Conservation (phyloP, 1,139 yeast species). For the Pneumocystis jirovecii region DNA sequence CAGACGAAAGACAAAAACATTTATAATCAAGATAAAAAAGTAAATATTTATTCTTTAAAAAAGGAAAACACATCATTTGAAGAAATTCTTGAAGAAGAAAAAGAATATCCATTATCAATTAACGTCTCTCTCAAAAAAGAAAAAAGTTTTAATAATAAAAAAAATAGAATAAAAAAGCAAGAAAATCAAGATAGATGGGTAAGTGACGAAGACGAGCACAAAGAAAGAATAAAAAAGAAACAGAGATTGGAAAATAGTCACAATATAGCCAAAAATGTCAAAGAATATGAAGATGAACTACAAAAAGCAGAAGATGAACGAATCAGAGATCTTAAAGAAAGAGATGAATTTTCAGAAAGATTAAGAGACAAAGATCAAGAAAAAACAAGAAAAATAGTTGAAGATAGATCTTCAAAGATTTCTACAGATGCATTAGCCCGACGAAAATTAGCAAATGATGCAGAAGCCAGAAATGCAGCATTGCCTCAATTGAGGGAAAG, state of each 20-base stretch:
- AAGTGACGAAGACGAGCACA: constrained; percentile 10
- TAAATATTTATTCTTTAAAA: constrained; percentile 4
- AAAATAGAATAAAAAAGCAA: constrained; percentile 4
- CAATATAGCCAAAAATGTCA: constrained; percentile 1
- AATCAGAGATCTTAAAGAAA: constrained; percentile 18
- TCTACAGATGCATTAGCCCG: constrained; percentile 10
- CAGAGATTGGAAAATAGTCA: not conserved
- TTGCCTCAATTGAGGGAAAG: constrained; percentile 28
- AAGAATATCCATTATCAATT: constrained; percentile 1
- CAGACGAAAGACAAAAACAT: constrained; percentile 2
- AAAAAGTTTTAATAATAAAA: constrained; percentile 3
- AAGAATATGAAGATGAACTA: constrained; percentile 8
- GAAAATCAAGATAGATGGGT: constrained; percentile 10
- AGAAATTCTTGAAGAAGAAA: constrained; percentile 11
- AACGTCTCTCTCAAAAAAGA: not conserved
- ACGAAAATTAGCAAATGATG: constrained; percentile 16
- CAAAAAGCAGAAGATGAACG: constrained; percentile 15
- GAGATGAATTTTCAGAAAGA: constrained; percentile 24
- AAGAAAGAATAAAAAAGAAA: constrained; percentile 2
- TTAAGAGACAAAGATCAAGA: constrained; percentile 18
- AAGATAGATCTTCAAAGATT: constrained; percentile 10
- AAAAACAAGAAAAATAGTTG: constrained; percentile 8
- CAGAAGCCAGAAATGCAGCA: constrained; percentile 18
- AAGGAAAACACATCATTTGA: constrained; percentile 9
- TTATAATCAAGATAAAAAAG: constrained; percentile 4